A percentile compares a stretch with the other conserved stretches of the same genome.
Evolutionary conservation across 2,329 filamentous ascomycete genomes (phyloP).

Genomic region (Sordariomycetes sp.): DNA sequence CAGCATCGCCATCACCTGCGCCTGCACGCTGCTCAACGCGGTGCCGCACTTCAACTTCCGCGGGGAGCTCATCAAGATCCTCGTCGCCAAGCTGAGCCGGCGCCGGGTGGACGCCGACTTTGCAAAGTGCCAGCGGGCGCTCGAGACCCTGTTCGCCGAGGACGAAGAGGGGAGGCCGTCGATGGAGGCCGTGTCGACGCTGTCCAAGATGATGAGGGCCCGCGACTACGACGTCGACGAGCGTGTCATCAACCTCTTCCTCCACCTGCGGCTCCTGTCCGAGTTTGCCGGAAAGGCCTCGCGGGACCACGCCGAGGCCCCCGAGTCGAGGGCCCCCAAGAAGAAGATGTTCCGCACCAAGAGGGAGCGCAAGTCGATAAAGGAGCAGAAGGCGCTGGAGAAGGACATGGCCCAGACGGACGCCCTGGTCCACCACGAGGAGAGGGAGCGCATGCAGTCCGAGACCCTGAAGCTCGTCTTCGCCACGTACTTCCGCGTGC

Average conservation of each 20-base stretch:
- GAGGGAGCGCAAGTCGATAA: conserved; percentile 68
- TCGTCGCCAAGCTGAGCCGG: conserved; percentile 73
- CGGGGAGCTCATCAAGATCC: conserved; percentile 72
- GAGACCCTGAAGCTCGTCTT: conserved; percentile 96
- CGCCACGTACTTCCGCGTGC: conserved; percentile 84
- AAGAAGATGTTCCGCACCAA: conserved; percentile 86
- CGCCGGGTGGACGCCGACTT: conserved; percentile 65
- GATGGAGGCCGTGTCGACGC: conserved; percentile 71
- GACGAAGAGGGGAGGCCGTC: conserved; percentile 87
- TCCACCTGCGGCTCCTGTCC: conserved; percentile 77
- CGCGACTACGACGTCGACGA: conserved; percentile 77
- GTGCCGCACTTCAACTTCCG: conserved; percentile 98
- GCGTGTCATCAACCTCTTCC: conserved; percentile 78
- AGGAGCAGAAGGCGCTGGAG: conserved; percentile 77
- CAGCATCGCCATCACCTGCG: conserved; percentile 73
- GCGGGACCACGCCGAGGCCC: conserved; percentile 58
- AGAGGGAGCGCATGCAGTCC: conserved; percentile 85
- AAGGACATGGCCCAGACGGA: conserved; percentile 93
- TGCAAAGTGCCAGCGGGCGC: conserved; percentile 61
- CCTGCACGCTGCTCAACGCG: conserved; percentile 66
- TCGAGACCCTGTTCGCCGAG: conserved; percentile 73
- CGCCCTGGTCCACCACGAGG: conserved; percentile 82
- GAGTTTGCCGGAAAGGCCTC: conserved; percentile 84
- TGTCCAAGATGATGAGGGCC: conserved; percentile 93
- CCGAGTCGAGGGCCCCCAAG: conserved; percentile 40